phyloP scores from a whole-genome alignment of 345 rosid species.

The Citrus inodora region DNA sequence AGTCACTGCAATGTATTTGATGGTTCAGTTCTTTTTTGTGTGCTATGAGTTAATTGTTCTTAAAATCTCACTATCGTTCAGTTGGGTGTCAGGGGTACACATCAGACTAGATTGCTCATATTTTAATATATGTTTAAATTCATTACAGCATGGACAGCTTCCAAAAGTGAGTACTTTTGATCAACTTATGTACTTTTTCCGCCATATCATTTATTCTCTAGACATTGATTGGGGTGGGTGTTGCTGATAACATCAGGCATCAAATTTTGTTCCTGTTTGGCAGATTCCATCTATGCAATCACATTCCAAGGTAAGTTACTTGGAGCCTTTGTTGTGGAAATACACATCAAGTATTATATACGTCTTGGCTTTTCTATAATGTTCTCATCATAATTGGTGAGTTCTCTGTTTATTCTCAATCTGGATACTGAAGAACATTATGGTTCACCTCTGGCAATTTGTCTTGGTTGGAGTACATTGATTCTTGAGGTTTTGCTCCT shows the following conservation, averaged over 20 bases:
- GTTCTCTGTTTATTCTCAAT: conserved; percentile 10
- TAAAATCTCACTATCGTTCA: not conserved
- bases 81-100: not conserved
- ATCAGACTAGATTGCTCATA: not conserved
- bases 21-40: not conserved
- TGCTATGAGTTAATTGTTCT: not conserved
- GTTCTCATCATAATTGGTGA: conserved; percentile 73
- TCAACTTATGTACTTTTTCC: not conserved
- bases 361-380: conserved; percentile 59
- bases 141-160: not conserved
- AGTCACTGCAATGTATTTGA: not conserved
- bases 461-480: not conserved
- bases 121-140: not conserved
- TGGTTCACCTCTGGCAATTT: not conserved
- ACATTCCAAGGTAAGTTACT: conserved; percentile 88
- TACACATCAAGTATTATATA: conserved; percentile 90
- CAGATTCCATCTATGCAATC: conserved; percentile 90
- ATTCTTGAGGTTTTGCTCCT: not conserved
- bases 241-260: not conserved
- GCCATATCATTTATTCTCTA: not conserved
- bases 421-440: not conserved
- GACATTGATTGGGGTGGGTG: not conserved
- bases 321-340: conserved; percentile 85
- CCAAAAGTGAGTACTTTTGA: not conserved
- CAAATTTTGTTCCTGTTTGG: not conserved